Evolutionary conservation across 2,329 filamentous ascomycete species (phyloP).

Genomic region (Tolypocladium album): DNA sequence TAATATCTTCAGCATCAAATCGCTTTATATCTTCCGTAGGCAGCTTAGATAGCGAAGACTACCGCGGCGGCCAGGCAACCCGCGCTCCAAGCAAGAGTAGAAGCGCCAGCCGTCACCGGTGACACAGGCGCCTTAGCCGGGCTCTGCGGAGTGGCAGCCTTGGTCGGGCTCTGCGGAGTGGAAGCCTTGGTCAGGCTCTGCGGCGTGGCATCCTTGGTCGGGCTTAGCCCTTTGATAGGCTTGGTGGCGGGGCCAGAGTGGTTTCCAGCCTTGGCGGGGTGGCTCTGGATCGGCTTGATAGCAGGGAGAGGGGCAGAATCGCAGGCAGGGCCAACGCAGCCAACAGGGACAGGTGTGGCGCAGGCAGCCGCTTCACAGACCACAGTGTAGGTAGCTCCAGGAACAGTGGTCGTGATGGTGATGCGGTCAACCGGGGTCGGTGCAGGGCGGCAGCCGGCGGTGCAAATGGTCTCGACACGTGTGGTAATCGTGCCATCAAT

Average conservation of each 20-base stretch:
- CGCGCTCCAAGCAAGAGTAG: background rate
- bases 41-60: background rate
- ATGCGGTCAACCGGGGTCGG: too few relatives aligned
- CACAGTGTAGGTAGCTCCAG: background rate
- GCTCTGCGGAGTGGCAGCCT: background rate
- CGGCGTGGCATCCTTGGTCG: background rate
- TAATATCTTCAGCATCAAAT: background rate
- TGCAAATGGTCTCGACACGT: background rate
- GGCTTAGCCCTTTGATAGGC: too few relatives aligned
- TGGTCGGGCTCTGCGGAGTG: background rate
- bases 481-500: background rate
- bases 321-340: background rate
- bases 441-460: too few relatives aligned
- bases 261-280: background rate
- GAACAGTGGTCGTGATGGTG: background rate
- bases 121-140: background rate
- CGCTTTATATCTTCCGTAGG: background rate
- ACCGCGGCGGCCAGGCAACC: background rate
- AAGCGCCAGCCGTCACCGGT: background rate
- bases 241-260: background rate
- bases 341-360: background rate
- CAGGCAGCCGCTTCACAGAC: background rate
- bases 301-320: background rate
- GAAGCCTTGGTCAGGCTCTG: too few relatives aligned
- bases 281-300: background rate